Percentiles rank a stretch among this genome's conserved stretches.
These are phyloP conservation scores for Astraeus odoratus DNA, from an alignment of 768 basidiomycete species.

Conservation along the genomic window DNA sequence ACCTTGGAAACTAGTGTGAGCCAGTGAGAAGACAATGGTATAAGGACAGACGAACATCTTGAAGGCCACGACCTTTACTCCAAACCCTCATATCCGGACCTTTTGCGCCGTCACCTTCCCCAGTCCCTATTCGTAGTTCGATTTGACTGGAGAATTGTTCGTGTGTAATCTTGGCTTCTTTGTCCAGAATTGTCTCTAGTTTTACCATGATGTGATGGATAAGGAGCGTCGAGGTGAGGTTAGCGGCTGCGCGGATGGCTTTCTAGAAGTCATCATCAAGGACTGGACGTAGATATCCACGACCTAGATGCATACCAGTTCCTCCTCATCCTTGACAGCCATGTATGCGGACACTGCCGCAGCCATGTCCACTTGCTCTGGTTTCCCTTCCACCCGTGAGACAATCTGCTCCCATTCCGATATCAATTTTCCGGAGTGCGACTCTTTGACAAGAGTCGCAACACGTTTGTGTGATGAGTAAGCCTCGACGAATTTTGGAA, in stretches of 20 bases:
- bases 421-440: slow-evolving; percentile 77
- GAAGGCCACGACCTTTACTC: slow-evolving; percentile 68
- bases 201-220: slow-evolving; percentile 81
- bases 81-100: slow-evolving; percentile 92
- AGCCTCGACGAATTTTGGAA: slow-evolving; percentile 58
- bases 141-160: slow-evolving; percentile 80
- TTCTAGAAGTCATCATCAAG: slow-evolving; percentile 43
- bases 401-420: slow-evolving; percentile 77
- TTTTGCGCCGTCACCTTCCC: slow-evolving; percentile 52
- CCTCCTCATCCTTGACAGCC: slow-evolving; percentile 87
- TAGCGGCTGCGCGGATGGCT: slow-evolving; percentile 66
- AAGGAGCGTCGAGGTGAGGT: slow-evolving; percentile 79
- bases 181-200: slow-evolving; percentile 86
- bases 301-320: slow-evolving; percentile 54
- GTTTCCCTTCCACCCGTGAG: slow-evolving; percentile 45
- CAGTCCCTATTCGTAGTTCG: slow-evolving; percentile 82
- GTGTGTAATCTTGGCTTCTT: slow-evolving; percentile 85
- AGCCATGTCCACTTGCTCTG: slow-evolving; percentile 75
- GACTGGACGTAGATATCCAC: background rate
- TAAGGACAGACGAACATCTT: slow-evolving; percentile 49
- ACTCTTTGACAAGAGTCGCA: slow-evolving; percentile 77
- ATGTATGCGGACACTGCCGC: slow-evolving; percentile 70
- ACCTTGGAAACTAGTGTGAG: slow-evolving; percentile 40
- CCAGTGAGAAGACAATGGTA: slow-evolving; percentile 1
- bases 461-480: slow-evolving; percentile 61